A percentile compares a stretch with the other conserved stretches of the same genome.
Evolutionary conservation across 148 eudicot species (phyloP).

Genomic region (Rhododendron griersonianum): DNA sequence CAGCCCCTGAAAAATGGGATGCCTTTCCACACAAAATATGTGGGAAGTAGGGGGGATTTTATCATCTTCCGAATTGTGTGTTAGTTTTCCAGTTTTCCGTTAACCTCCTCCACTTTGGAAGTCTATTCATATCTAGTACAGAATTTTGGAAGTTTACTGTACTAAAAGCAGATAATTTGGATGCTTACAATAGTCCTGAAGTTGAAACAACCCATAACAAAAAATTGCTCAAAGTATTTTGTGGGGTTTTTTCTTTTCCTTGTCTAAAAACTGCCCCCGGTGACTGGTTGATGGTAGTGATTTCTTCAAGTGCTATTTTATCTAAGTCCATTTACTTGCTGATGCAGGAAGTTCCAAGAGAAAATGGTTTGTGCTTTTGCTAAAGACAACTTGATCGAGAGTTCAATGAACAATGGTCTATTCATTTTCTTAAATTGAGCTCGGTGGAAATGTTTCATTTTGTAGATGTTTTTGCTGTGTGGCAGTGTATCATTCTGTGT

Average conservation of each 20-base stretch:
- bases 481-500: no score
- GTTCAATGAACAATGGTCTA: slow-evolving; percentile 37
- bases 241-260: not conserved
- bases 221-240: not conserved
- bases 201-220: not conserved
- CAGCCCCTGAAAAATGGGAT: not conserved
- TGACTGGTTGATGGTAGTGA: not conserved
- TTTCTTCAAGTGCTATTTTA: not conserved
- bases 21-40: not conserved
- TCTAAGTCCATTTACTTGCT: not conserved
- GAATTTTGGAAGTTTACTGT: not conserved
- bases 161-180: not conserved
- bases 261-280: not conserved
- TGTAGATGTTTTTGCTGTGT: no score
- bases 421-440: not conserved
- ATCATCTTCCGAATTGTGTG: no score
- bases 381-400: slow-evolving; percentile 19
- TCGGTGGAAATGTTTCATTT: not conserved
- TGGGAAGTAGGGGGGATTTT: no score
- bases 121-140: not conserved
- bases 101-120: no score
- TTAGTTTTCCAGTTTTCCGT: no score
- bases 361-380: slow-evolving; percentile 9
- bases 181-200: not conserved
- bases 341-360: slow-evolving; percentile 62